Evolutionary conservation across 768 basidiomycete species (phyloP).

Genomic region (Amylocystis lapponica): DNA sequence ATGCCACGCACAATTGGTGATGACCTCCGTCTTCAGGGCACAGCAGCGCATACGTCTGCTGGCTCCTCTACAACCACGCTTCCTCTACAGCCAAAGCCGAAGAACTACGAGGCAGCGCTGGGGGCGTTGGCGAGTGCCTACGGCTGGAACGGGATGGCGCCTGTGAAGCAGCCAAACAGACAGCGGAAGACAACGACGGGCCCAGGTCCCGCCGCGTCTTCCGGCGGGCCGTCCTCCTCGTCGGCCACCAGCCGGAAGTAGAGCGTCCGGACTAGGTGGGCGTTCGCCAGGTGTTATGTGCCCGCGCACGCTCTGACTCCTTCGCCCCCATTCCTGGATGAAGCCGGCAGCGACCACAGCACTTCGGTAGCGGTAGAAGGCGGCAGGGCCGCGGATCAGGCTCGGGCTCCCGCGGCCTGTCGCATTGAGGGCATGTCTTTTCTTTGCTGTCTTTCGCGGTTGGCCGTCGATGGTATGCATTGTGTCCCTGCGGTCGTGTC

Average conservation of each 20-base stretch:
- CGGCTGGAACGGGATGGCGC: conserved; percentile 17
- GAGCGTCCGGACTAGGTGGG: neutral
- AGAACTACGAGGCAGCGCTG: conserved; percentile 24
- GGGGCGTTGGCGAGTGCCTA: conserved; percentile 20
- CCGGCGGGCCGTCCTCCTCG: neutral
- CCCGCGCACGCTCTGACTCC: too few species aligned
- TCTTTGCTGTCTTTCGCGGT: too few species aligned
- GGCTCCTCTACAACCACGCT: neutral
- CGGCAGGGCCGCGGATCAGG: too few species aligned
- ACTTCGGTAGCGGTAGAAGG: too few species aligned
- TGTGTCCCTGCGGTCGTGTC: too few species aligned
- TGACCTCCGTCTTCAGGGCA: neutral
- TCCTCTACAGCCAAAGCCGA: conserved; percentile 3
- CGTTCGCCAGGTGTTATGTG: neutral
- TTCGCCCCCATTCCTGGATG: too few species aligned
- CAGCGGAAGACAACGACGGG: neutral
- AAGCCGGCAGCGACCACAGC: too few species aligned
- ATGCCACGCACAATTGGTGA: neutral
- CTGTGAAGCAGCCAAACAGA: conserved; percentile 6
- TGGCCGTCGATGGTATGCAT: too few species aligned
- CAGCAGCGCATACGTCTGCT: neutral
- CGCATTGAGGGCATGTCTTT: too few species aligned
- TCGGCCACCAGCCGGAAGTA: neutral
- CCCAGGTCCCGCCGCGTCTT: neutral
- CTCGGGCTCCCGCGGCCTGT: too few species aligned